phyloP scores from a whole-genome alignment of 805 yeast species.

The Myxozyma lipomycoides region DNA sequence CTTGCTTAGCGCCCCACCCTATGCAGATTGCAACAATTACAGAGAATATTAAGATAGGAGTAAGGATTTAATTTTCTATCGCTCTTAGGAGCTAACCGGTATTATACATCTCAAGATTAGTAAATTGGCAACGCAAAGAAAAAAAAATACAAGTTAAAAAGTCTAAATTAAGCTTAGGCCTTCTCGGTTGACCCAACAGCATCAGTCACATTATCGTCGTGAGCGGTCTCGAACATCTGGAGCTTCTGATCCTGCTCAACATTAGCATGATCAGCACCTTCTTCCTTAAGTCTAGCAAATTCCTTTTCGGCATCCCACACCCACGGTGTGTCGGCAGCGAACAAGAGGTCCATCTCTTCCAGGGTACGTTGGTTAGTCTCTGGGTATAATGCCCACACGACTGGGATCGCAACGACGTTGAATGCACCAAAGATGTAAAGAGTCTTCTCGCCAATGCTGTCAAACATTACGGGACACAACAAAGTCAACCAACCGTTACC shows the following conservation, averaged over 20 bases:
- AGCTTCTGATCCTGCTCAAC: neutral
- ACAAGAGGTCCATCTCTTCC: constrained; percentile 57
- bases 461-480: constrained; percentile 37
- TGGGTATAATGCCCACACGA: constrained; percentile 54
- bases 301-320: constrained; percentile 25
- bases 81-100: neutral
- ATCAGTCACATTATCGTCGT: no score
- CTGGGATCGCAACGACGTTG: constrained; percentile 30
- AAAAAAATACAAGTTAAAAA: no score
- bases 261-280: constrained; percentile 1
- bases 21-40: no score
- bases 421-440: constrained; percentile 37
- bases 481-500: constrained; percentile 40
- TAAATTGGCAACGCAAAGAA: no score
- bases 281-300: constrained; percentile 15
- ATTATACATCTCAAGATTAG: no score
- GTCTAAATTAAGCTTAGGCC: neutral
- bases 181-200: neutral
- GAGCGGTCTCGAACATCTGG: no score
- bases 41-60: neutral
- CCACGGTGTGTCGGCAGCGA: constrained; percentile 34
- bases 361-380: constrained; percentile 57
- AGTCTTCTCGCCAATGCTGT: constrained; percentile 35
- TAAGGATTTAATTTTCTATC: neutral
- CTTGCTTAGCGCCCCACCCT: no score